Percentiles rank a stretch among this genome's conserved stretches.
Conservation (phyloP, 352 stramenopile genomes). For the Blastocystis hominis region DNA sequence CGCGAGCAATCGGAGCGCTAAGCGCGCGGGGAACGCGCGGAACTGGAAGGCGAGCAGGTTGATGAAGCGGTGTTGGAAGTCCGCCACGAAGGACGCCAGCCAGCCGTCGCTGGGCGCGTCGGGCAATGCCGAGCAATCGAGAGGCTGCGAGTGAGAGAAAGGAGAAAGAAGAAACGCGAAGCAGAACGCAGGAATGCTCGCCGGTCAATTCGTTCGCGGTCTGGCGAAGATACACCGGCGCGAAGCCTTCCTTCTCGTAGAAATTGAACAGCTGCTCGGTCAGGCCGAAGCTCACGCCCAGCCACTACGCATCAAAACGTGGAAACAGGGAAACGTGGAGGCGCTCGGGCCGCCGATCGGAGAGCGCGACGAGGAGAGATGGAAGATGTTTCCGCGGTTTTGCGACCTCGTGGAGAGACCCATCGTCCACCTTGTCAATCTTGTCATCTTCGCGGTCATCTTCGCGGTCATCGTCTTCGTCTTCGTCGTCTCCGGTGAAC, state of each 20-base stretch:
- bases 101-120: slow-evolving; percentile 75
- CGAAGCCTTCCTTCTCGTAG: slow-evolving; percentile 84
- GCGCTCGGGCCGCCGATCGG: slow-evolving; percentile 80
- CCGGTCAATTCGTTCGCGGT: slow-evolving; percentile 97
- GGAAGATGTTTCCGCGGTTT: slow-evolving; percentile 88
- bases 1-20: slow-evolving; percentile 80
- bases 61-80: slow-evolving; percentile 83
- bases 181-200: slow-evolving; percentile 88
- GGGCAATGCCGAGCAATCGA: slow-evolving; percentile 69
- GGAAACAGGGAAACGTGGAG: slow-evolving; percentile 69
- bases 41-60: slow-evolving; percentile 84
- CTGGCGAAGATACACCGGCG: slow-evolving; percentile 90
- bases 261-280: slow-evolving; percentile 90
- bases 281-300: slow-evolving; percentile 93
- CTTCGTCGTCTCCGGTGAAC: slow-evolving; percentile 62
- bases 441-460: slow-evolving; percentile 38
- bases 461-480: slow-evolving; percentile 59
- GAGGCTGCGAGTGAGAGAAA: slow-evolving; percentile 62
- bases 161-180: slow-evolving; percentile 64
- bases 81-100: slow-evolving; percentile 81
- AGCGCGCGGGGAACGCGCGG: slow-evolving; percentile 74
- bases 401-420: slow-evolving; percentile 60
- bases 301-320: slow-evolving; percentile 67
- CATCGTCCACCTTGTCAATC: slow-evolving; percentile 60
- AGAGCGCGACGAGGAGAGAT: slow-evolving; percentile 84